These are phyloP conservation scores for Auricularia sp. DNA, from an alignment of 768 basidiomycete genomes.

Conservation along the genomic window DNA sequence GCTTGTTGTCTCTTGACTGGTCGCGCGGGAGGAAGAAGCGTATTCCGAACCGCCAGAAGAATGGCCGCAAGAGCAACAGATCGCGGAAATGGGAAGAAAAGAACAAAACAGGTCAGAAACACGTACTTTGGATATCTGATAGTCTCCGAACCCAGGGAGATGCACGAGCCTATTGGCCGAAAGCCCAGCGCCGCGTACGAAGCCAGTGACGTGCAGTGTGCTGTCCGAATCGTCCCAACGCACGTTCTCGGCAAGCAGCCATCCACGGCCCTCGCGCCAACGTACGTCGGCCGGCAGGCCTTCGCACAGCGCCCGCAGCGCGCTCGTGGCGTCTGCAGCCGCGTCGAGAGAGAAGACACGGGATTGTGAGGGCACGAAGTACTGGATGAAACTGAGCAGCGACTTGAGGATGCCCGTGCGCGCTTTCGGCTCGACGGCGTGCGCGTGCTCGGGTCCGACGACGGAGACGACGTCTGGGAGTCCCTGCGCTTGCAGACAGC, in stretches of 20 bases:
- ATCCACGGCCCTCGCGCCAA: slow-evolving; percentile 76
- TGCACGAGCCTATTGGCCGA: slow-evolving; percentile 82
- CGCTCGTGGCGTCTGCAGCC: slow-evolving; percentile 51
- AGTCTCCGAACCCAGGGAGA: slow-evolving; percentile 82
- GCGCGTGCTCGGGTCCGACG: slow-evolving; percentile 16
- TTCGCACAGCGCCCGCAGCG: slow-evolving; percentile 72
- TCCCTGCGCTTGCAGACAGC: slow-evolving; percentile 84
- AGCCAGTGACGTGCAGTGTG: slow-evolving; percentile 65
- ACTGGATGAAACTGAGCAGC: slow-evolving; percentile 85
- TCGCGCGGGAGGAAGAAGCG: too few relatives aligned
- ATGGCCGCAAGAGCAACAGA: background rate
- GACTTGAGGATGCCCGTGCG: slow-evolving; percentile 70
- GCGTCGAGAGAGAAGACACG: slow-evolving; percentile 65
- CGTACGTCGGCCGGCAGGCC: slow-evolving; percentile 69
- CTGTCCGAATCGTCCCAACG: slow-evolving; percentile 43
- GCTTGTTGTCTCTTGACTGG: too few relatives aligned
- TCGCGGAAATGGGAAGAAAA: background rate
- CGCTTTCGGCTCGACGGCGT: slow-evolving; percentile 35
- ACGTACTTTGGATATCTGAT: slow-evolving; percentile 67
- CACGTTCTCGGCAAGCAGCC: slow-evolving; percentile 61
- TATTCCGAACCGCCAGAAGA: background rate
- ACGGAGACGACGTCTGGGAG: slow-evolving; percentile 44
- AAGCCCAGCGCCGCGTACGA: slow-evolving; percentile 68
- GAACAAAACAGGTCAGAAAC: background rate
- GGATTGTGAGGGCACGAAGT: slow-evolving; percentile 80